A percentile compares a stretch with the other conserved stretches of the same genome.
Conservation (phyloP, 495 filamentous ascomycete genomes). For the Tuber magnatum region DNA sequence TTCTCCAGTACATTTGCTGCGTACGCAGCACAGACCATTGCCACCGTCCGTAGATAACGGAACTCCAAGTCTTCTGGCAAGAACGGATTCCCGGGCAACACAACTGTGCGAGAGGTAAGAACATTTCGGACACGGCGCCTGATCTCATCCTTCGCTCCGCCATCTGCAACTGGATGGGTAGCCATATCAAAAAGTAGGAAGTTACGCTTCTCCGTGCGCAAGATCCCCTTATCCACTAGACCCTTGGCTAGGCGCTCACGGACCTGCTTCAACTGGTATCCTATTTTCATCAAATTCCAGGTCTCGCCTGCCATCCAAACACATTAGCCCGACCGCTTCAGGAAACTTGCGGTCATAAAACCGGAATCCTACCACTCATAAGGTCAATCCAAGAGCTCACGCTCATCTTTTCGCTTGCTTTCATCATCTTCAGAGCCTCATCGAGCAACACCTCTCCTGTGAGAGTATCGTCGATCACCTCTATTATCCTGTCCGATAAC, state of each 20-base stretch:
- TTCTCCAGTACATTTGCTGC: conserved; percentile 98
- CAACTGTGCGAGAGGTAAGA: conserved; percentile 86
- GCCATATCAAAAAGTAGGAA: conserved; percentile 99
- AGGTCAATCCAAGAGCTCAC: conserved; percentile 97
- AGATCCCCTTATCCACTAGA: conserved; percentile 97
- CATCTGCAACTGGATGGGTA: conserved; percentile 95
- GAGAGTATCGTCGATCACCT: conserved; percentile 93
- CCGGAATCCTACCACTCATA: conserved; percentile 73
- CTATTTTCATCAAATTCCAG: conserved; percentile 99
- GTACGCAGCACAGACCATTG: conserved; percentile 97
- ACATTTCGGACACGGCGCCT: conserved; percentile 84
- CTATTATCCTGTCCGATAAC: conserved; percentile 83
- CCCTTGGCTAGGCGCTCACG: conserved; percentile 95
- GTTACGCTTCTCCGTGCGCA: conserved; percentile 97
- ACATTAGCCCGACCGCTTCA: conserved; percentile 32
- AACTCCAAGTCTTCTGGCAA: conserved; percentile 91
- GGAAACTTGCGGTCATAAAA: background rate
- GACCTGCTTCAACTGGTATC: conserved; percentile 98
- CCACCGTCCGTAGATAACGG: conserved; percentile 79
- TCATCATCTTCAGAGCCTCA: conserved; percentile 99
- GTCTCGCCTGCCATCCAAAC: conserved; percentile 66
- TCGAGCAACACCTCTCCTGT: conserved; percentile 96
- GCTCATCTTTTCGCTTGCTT: conserved; percentile 98
- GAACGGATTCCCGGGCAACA: conserved; percentile 72
- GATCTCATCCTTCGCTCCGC: conserved; percentile 95